A percentile compares a stretch with the other conserved stretches of the same genome.
phyloP scores from a whole-genome alignment of 2,329 filamentous ascomycete species.

The Didymella arachidicola region DNA sequence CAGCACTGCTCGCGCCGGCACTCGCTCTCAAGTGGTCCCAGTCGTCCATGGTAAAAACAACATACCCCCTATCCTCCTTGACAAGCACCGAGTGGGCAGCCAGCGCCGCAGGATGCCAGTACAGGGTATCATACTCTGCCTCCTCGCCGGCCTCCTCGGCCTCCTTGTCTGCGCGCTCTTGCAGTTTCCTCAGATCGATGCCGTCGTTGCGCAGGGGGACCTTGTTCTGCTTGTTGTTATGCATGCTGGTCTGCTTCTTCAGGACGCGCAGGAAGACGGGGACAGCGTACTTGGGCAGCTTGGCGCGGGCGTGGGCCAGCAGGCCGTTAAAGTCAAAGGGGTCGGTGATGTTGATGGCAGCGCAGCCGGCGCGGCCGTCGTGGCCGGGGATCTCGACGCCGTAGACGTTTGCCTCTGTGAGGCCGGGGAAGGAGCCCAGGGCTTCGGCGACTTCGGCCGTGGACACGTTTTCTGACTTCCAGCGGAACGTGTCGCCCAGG shows the following conservation, averaged over 20 bases:
- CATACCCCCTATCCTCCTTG: constrained; percentile 59
- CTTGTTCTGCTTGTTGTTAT: constrained; percentile 85
- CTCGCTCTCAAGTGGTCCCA: constrained; percentile 63
- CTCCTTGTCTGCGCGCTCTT: constrained; percentile 49
- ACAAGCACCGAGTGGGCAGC: constrained; percentile 41
- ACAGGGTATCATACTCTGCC: constrained; percentile 55
- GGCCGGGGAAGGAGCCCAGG: constrained; percentile 54
- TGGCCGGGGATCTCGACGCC: constrained; percentile 57
- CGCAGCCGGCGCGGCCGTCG: constrained; percentile 62
- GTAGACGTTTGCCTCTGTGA: constrained; percentile 59
- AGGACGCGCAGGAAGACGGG: constrained; percentile 75
- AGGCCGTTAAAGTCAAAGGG: constrained; percentile 64
- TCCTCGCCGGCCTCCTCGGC: constrained; percentile 47
- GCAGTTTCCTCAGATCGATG: constrained; percentile 63
- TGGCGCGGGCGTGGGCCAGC: constrained; percentile 63
- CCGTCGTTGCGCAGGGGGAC: constrained; percentile 72
- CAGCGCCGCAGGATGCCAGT: constrained; percentile 57
- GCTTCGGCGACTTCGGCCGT: constrained; percentile 58
- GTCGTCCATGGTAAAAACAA: constrained; percentile 65
- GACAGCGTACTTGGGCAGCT: constrained; percentile 76
- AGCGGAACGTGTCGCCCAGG: constrained; percentile 59
- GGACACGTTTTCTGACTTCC: constrained; percentile 60
- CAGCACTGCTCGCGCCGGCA: constrained; percentile 32
- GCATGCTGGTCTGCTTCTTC: constrained; percentile 65
- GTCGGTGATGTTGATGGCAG: constrained; percentile 63